These are phyloP conservation scores for Phialophora verrucosa DNA, from an alignment of 2,329 filamentous ascomycete genomes.

Conservation along the genomic window DNA sequence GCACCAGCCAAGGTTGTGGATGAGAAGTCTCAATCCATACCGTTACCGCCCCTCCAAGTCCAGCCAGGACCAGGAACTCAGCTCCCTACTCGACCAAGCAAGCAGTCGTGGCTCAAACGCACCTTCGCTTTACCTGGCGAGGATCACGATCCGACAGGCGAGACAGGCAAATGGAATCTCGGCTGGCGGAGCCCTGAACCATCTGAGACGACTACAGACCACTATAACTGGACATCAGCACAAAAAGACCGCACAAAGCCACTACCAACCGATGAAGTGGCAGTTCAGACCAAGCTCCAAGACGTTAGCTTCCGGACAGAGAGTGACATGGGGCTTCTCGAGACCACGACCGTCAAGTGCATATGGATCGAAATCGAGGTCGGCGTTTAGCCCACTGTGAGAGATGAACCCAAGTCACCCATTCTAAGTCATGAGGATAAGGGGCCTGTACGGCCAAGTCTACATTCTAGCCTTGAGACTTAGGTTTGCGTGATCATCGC, in stretches of 20 bases:
- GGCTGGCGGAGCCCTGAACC: slow-evolving; percentile 41
- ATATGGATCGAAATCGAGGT: slow-evolving; percentile 45
- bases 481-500: background rate
- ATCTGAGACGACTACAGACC: background rate
- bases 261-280: slow-evolving; percentile 40
- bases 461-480: background rate
- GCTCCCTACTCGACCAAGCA: slow-evolving; percentile 23
- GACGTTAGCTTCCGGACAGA: slow-evolving; percentile 51
- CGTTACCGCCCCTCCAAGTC: slow-evolving; percentile 4
- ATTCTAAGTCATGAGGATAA: background rate
- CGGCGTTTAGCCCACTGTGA: slow-evolving; percentile 28
- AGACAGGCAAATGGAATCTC: slow-evolving; percentile 41
- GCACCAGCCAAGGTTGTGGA: background rate
- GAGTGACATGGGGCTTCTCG: slow-evolving; percentile 53
- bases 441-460: background rate
- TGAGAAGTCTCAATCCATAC: slow-evolving; percentile 4
- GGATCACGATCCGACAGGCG: slow-evolving; percentile 36
- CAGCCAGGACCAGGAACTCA: slow-evolving; percentile 8
- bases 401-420: background rate
- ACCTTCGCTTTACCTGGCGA: slow-evolving; percentile 26
- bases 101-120: slow-evolving; percentile 33
- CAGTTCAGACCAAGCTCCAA: slow-evolving; percentile 45
- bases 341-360: slow-evolving; percentile 47
- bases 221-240: slow-evolving; percentile 1
- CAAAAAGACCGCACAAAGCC: slow-evolving; percentile 9